These are phyloP conservation scores for Aspergillus texensis DNA, from an alignment of 2,329 filamentous ascomycete species.

Conservation along the genomic window DNA sequence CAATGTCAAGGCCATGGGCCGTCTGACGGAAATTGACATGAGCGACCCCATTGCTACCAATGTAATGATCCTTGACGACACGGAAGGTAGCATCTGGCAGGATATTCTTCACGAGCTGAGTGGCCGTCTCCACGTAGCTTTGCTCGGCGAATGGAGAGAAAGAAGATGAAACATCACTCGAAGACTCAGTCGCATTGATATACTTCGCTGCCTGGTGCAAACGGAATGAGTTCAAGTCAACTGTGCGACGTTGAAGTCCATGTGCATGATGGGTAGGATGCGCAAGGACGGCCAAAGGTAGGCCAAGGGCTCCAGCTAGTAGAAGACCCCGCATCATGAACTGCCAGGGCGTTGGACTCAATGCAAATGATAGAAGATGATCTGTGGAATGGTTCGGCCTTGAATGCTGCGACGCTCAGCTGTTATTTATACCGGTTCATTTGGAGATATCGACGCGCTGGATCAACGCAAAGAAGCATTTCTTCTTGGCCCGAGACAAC, in stretches of 20 bases:
- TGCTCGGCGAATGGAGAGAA: constrained; percentile 1
- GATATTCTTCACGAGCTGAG: constrained; percentile 8
- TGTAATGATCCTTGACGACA: constrained; percentile 18
- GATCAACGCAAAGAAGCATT: neutral
- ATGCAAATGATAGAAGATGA: neutral
- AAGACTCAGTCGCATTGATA: constrained; percentile 2
- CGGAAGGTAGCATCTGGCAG: constrained; percentile 13
- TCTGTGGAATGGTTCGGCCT: neutral
- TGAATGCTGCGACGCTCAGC: too few relatives aligned
- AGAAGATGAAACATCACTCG: neutral
- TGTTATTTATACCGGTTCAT: neutral
- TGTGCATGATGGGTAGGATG: constrained; percentile 6
- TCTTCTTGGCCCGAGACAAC: neutral
- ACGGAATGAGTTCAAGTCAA: constrained; percentile 14
- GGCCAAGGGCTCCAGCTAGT: constrained; percentile 9
- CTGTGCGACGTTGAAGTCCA: constrained; percentile 7
- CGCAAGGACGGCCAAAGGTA: constrained; percentile 7
- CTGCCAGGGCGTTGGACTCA: neutral
- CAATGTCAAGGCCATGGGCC: constrained; percentile 17
- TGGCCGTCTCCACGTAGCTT: constrained; percentile 13
- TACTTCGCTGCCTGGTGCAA: constrained; percentile 8
- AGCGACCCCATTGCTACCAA: constrained; percentile 19
- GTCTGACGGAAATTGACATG: constrained; percentile 21
- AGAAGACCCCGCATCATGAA: constrained; percentile 10
- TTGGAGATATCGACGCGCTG: neutral